Base-by-base conservation (phyloP, 2,329 filamentous ascomycete genomes). In the Proliferodiscus dingleyae region DNA sequence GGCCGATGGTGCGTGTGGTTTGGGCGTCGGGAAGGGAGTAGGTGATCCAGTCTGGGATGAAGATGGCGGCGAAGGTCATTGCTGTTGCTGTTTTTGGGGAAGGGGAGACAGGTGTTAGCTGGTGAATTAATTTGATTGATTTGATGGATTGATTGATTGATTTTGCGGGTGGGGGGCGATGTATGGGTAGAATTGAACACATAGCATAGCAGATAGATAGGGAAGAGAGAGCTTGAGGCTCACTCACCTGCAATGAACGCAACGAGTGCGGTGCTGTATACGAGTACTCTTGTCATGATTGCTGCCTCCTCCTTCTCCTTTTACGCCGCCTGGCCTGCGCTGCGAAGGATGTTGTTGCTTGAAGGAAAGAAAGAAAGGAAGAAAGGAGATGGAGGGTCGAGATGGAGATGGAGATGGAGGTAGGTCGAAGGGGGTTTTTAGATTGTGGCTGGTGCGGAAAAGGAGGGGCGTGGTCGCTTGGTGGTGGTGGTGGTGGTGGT, bases 21-120 rank as follows among this genome's bases (percentile, higher is more conserved):
- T 70, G 69, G 47, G 68, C 66, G 60, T 72, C 71, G 28, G 67
- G 61, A 37, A 60, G 61, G 41, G 71, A 66, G 64, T 79, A 89
- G 44, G 75, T 74, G 41, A 89, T 70, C 87, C 87, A 93, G 65
- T 79, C 71, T 13, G 87, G 84, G 37, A 84, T 72, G 49, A 79
- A 68, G 55, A 88, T 85, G 44, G 85, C 78, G 32, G 78, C 73
- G 43, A 90, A 71, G 19, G 85, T 87, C 74, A 89, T 79, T 50
- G 75, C 75, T 23, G 82, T 86, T 46, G 83, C 85, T 88, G 80
- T 83, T 46, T 80, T 15, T 6, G n/a, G 29, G 4, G 16, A 8
- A 41, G 4, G 11, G 16, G 36, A 41, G 44, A 37, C 19, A 18
- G 33, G 81, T 86, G 40, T 41, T 37, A 37, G 37, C 33, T 28